Evolutionary conservation across 148 eudicot species (phyloP).

Genomic region (Silene uniflora): DNA sequence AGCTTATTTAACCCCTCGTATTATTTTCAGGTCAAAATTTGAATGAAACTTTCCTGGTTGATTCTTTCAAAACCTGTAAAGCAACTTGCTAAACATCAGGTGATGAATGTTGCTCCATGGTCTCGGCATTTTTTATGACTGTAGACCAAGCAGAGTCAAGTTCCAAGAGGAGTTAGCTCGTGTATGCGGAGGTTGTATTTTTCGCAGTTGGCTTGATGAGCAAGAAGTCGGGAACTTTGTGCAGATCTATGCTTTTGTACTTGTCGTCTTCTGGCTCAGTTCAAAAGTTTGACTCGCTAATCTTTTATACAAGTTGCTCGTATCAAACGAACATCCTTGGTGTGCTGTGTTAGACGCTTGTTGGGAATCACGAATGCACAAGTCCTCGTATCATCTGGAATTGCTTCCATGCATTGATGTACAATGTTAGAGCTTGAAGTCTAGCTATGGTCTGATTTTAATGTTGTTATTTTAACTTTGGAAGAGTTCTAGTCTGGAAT

Average conservation of each 20-base stretch:
- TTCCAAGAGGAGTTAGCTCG: background rate
- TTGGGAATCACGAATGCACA: background rate
- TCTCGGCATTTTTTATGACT: background rate
- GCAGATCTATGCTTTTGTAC: background rate
- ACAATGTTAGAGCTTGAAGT: background rate
- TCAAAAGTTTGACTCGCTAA: background rate
- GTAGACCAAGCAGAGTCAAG: background rate
- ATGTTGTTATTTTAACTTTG: background rate
- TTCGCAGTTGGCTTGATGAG: background rate
- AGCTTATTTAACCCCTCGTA: background rate
- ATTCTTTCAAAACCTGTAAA: slow-evolving; percentile 51
- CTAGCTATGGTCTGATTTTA: background rate
- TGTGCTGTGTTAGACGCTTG: background rate
- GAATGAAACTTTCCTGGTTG: slow-evolving; percentile 53
- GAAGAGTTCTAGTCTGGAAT: background rate
- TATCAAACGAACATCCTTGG: background rate
- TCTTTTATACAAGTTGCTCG: background rate
- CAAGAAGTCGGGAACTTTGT: background rate
- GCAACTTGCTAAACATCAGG: slow-evolving; percentile 8
- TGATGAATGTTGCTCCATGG: background rate
- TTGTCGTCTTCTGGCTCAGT: background rate
- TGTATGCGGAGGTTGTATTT: background rate
- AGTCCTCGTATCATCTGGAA: no score
- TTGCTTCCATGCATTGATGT: background rate
- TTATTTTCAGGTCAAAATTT: slow-evolving; percentile 63